These are phyloP conservation scores for Auricularia sp. DNA, from an alignment of 768 basidiomycete species.

Conservation along the genomic window DNA sequence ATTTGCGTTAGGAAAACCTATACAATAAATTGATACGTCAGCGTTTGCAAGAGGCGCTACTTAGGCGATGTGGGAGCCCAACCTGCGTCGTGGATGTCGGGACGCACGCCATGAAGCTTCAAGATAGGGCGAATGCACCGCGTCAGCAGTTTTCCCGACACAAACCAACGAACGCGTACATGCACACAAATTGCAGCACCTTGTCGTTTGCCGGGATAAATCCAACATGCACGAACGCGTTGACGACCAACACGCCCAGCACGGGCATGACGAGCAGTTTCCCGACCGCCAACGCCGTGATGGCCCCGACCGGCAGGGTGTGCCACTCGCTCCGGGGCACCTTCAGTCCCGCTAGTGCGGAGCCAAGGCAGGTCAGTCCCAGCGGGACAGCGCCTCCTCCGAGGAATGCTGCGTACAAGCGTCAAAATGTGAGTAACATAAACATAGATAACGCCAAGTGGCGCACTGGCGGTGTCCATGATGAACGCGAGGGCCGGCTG, in stretches of 20 bases:
- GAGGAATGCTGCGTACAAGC: conserved; percentile 29
- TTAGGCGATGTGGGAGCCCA: no score
- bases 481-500: conserved; percentile 55
- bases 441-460: neutral
- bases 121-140: no score
- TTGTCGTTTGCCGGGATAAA: conserved; percentile 42
- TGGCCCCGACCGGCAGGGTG: conserved; percentile 40
- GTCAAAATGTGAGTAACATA: neutral
- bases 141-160: neutral
- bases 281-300: conserved; percentile 39
- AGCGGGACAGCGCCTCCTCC: conserved; percentile 56
- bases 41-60: no score
- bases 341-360: conserved; percentile 47
- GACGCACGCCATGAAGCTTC: conserved; percentile 48
- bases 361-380: conserved; percentile 52
- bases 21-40: no score
- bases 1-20: conserved; percentile 48
- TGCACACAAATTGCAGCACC: conserved; percentile 56
- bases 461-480: conserved; percentile 33
- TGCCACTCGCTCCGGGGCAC: conserved; percentile 38
- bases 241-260: conserved; percentile 47
- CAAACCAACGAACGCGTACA: conserved; percentile 32
- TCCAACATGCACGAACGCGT: conserved; percentile 31
- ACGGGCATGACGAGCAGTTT: conserved; percentile 51
- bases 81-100: conserved; percentile 54